phyloP scores from a whole-genome alignment of 805 yeast genomes.

The Lachancea kluyveri region DNA sequence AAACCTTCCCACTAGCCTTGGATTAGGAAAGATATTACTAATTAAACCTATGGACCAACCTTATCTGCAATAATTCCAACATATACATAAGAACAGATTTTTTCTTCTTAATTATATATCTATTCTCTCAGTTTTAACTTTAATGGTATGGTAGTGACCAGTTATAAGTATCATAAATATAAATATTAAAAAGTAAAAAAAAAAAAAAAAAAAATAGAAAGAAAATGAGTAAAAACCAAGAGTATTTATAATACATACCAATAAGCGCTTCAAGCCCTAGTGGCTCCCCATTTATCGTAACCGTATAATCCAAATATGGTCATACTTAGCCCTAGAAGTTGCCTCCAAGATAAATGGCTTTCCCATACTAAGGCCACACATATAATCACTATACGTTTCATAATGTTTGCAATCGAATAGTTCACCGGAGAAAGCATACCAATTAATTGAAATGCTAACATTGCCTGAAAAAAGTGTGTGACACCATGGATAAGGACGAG shows the following conservation, averaged over 20 bases:
- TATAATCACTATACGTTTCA: slow-evolving; percentile 68
- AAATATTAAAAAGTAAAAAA: too few relatives aligned
- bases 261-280: neutral
- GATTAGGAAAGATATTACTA: too few relatives aligned
- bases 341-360: slow-evolving; percentile 37
- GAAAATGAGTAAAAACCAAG: too few relatives aligned
- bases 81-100: too few relatives aligned
- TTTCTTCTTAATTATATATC: too few relatives aligned
- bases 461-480: slow-evolving; percentile 65
- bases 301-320: slow-evolving; percentile 60
- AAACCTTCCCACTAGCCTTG: too few relatives aligned
- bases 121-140: too few relatives aligned
- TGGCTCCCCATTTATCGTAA: slow-evolving; percentile 62
- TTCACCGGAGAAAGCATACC: slow-evolving; percentile 70
- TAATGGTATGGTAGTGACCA: too few relatives aligned
- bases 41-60: too few relatives aligned
- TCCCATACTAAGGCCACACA: slow-evolving; percentile 62
- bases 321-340: slow-evolving; percentile 46
- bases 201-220: too few relatives aligned
- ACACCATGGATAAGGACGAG: slow-evolving; percentile 56
- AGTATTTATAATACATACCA: neutral
- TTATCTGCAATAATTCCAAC: too few relatives aligned
- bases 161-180: too few relatives aligned
- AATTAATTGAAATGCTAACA: slow-evolving; percentile 69
- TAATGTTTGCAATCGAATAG: slow-evolving; percentile 71